These are phyloP conservation scores for Arthrobotrys musiformis DNA, from an alignment of 2,329 filamentous ascomycete genomes.

Conservation along the genomic window DNA sequence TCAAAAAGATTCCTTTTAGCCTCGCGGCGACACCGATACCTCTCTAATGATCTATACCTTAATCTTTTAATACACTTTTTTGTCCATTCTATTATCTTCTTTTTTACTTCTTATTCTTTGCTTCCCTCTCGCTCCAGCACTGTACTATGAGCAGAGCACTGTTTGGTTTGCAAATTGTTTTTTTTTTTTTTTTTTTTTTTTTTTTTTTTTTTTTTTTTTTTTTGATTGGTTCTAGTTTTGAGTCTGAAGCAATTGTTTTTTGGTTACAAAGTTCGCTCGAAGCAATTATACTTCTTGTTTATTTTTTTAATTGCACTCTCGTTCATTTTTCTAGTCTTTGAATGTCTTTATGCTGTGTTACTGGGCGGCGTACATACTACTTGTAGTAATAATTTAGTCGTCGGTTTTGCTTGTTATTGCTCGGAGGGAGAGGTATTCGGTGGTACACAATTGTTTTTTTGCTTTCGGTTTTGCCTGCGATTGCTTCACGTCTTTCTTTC, in stretches of 20 bases:
- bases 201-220: slow-evolving; percentile 2
- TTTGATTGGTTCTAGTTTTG: not conserved
- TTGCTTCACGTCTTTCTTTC: slow-evolving; percentile 26
- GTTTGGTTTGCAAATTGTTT: slow-evolving; percentile 14
- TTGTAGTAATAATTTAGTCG: slow-evolving; percentile 54
- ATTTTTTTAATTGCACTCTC: slow-evolving; percentile 26
- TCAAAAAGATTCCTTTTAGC: slow-evolving; percentile 56
- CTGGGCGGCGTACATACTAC: slow-evolving; percentile 54
- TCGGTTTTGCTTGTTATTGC: slow-evolving; percentile 30
- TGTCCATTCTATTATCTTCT: not conserved
- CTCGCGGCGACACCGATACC: slow-evolving; percentile 56
- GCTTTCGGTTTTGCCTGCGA: slow-evolving; percentile 8
- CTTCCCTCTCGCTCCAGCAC: slow-evolving; percentile 23
- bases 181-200: slow-evolving; percentile 8
- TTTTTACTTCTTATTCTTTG: not conserved
- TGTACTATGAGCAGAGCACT: slow-evolving; percentile 50
- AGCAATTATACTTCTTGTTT: slow-evolving; percentile 33
- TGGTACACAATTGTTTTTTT: slow-evolving; percentile 52
- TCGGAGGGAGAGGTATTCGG: slow-evolving; percentile 53
- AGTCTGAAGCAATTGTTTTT: slow-evolving; percentile 13
- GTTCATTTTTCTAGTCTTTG: slow-evolving; percentile 37
- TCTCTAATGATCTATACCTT: slow-evolving; percentile 56
- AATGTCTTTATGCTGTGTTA: slow-evolving; percentile 51
- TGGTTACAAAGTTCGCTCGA: slow-evolving; percentile 10
- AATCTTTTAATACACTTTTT: slow-evolving; percentile 55